A percentile compares a stretch with the other conserved stretches of the same genome.
Conservation (phyloP, 1,284 basidiomycete genomes). For the Ceratobasidium sp. region DNA sequence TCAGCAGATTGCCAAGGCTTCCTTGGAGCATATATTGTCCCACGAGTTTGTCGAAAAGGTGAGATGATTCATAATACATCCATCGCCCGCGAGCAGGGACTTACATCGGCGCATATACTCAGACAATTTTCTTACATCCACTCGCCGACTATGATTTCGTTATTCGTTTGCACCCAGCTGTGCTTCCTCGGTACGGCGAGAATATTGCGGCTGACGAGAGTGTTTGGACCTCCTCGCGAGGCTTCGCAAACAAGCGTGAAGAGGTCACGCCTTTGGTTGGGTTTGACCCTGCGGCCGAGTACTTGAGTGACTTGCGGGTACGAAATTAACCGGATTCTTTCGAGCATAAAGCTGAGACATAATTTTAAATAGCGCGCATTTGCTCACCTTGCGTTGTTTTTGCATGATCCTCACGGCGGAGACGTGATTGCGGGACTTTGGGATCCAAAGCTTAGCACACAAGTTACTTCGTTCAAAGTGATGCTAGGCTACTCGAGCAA, state of each 20-base stretch:
- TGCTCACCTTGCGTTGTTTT: slow-evolving; percentile 80
- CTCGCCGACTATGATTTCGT: slow-evolving; percentile 86
- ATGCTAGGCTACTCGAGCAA: slow-evolving; percentile 78
- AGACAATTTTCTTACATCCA: slow-evolving; percentile 86
- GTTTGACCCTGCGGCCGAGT: slow-evolving; percentile 79
- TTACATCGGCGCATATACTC: neutral
- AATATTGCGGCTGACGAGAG: slow-evolving; percentile 55
- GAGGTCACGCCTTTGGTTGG: slow-evolving; percentile 59
- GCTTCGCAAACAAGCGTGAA: slow-evolving; percentile 50
- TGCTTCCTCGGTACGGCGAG: slow-evolving; percentile 73
- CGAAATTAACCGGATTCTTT: slow-evolving; percentile 42
- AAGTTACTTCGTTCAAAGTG: slow-evolving; percentile 72
- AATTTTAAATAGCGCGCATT: slow-evolving; percentile 64
- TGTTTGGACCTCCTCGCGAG: slow-evolving; percentile 55
- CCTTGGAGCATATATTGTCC: slow-evolving; percentile 52
- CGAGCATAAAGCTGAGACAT: slow-evolving; percentile 33
- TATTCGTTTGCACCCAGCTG: slow-evolving; percentile 70
- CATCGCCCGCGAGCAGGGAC: no score
- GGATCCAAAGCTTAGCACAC: slow-evolving; percentile 63
- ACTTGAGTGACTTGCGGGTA: slow-evolving; percentile 76
- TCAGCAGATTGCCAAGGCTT: slow-evolving; percentile 73
- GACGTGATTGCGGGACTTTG: slow-evolving; percentile 82
- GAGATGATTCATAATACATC: slow-evolving; percentile 37
- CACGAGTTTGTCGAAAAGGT: slow-evolving; percentile 61
- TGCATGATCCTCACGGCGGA: slow-evolving; percentile 87